These are phyloP conservation scores for Nannochloropsis limnetica DNA, from an alignment of 352 stramenopile species.

Conservation along the genomic window DNA sequence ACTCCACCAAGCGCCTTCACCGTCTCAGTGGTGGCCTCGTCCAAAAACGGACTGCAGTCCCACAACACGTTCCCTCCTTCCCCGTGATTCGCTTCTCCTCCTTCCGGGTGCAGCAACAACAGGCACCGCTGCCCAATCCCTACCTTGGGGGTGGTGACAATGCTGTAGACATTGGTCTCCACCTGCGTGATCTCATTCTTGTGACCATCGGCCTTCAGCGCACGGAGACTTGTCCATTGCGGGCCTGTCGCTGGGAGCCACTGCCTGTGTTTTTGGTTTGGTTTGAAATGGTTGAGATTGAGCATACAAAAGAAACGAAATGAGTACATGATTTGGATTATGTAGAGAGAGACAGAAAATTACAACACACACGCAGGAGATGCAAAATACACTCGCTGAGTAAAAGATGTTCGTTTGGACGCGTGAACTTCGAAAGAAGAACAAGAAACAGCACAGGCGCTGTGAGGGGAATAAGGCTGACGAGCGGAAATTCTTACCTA, in stretches of 20 bases:
- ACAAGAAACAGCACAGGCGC: too few relatives aligned
- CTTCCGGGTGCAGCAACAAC: neutral
- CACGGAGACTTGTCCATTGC: neutral
- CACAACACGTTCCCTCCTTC: neutral
- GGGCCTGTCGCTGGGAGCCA: neutral
- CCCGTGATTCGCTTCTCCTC: neutral
- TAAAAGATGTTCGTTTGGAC: too few relatives aligned
- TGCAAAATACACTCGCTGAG: neutral
- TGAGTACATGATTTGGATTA: too few relatives aligned
- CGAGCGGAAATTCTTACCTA: neutral
- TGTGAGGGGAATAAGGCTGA: too few relatives aligned
- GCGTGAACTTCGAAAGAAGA: too few relatives aligned
- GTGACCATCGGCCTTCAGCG: neutral
- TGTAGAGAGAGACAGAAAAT: too few relatives aligned
- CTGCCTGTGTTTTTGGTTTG: neutral
- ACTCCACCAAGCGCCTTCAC: neutral
- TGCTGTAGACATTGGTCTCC: slow-evolving; percentile 5
- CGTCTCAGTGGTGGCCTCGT: neutral
- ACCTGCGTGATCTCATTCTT: neutral
- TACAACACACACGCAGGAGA: too few relatives aligned
- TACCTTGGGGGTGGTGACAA: neutral
- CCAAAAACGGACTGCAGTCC: neutral
- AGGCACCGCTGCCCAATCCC: slow-evolving; percentile 9
- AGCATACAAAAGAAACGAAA: too few relatives aligned
- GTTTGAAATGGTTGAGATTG: too few relatives aligned